Conservation (phyloP, 2,329 filamentous ascomycete species). For the Neonectria ditissima region DNA sequence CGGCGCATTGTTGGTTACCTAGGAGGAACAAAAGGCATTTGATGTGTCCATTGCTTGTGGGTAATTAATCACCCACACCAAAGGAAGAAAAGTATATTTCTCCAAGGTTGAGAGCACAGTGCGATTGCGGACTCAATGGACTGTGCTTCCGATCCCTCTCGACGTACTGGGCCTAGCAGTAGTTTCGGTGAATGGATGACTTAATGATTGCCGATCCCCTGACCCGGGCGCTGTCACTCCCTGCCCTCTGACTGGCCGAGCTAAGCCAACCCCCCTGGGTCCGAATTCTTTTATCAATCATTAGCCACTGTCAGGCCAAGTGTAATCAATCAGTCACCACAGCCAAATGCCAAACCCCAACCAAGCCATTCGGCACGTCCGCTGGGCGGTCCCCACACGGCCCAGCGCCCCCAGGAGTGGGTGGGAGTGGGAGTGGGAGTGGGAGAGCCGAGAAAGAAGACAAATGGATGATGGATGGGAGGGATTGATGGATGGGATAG, state of each 20-base stretch:
- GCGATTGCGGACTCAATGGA: neutral
- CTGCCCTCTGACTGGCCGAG: conserved; percentile 16
- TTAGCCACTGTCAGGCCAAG: conserved; percentile 19
- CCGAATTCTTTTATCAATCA: conserved; percentile 39
- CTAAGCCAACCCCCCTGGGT: conserved; percentile 6
- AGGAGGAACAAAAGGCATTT: neutral
- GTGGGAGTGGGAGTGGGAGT: conserved; percentile 22
- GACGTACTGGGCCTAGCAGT: conserved; percentile 13
- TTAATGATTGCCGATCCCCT: conserved; percentile 30
- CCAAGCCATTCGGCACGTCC: conserved; percentile 25
- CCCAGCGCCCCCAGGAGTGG: neutral
- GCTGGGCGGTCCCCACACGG: conserved; percentile 23
- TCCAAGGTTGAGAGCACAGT: neutral
- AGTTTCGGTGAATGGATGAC: conserved; percentile 14
- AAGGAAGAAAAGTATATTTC: neutral
- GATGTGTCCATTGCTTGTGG: conserved; percentile 2
- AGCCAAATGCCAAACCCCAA: conserved; percentile 20
- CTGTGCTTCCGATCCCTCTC: conserved; percentile 4
- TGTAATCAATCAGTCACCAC: conserved; percentile 26
- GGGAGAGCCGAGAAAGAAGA: conserved; percentile 9
- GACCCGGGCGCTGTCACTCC: conserved; percentile 28
- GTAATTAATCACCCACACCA: conserved; percentile 17
- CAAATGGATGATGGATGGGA: neutral
- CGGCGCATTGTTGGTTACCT: neutral
- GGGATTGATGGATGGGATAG: too few species aligned